A percentile compares a stretch with the other conserved stretches of the same genome.
Evolutionary conservation across 768 basidiomycete genomes (phyloP).

Genomic region (Leccinellum luteum): DNA sequence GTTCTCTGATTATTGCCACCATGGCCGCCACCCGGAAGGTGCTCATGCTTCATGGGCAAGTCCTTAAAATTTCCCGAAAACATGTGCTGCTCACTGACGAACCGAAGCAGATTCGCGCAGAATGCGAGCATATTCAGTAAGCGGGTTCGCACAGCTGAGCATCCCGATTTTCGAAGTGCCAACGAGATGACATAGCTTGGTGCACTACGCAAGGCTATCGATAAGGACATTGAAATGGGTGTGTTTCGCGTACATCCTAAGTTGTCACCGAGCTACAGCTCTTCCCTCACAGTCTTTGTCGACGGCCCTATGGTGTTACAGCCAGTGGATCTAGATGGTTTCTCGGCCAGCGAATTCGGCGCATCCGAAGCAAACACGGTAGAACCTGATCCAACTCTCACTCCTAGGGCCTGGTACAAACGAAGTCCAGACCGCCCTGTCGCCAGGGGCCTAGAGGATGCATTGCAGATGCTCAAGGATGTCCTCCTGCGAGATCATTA

Average conservation of each 20-base stretch:
- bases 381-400: slow-evolving; percentile 48
- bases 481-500: slow-evolving; percentile 57
- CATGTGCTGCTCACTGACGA: not conserved
- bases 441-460: slow-evolving; percentile 55
- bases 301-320: slow-evolving; percentile 68
- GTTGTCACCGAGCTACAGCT: not conserved
- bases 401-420: slow-evolving; percentile 73
- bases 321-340: slow-evolving; percentile 55
- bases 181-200: slow-evolving; percentile 47
- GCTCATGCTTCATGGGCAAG: slow-evolving; percentile 48
- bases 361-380: slow-evolving; percentile 35
- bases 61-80: not conserved
- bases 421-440: slow-evolving; percentile 49
- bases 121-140: slow-evolving; percentile 70
- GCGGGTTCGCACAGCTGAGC: slow-evolving; percentile 44
- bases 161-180: not conserved
- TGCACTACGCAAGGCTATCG: slow-evolving; percentile 68
- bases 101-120: slow-evolving; percentile 57
- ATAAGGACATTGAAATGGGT: slow-evolving; percentile 67
- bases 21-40: slow-evolving; percentile 34
- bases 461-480: slow-evolving; percentile 52
- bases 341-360: slow-evolving; percentile 32
- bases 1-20: not conserved
- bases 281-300: slow-evolving; percentile 54
- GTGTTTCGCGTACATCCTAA: slow-evolving; percentile 1